Evolutionary conservation across 2,329 filamentous ascomycete genomes (phyloP), one percentile per base, ranked within the genome.

Genomic region (Ophidiomyces ophidiicola): DNA sequence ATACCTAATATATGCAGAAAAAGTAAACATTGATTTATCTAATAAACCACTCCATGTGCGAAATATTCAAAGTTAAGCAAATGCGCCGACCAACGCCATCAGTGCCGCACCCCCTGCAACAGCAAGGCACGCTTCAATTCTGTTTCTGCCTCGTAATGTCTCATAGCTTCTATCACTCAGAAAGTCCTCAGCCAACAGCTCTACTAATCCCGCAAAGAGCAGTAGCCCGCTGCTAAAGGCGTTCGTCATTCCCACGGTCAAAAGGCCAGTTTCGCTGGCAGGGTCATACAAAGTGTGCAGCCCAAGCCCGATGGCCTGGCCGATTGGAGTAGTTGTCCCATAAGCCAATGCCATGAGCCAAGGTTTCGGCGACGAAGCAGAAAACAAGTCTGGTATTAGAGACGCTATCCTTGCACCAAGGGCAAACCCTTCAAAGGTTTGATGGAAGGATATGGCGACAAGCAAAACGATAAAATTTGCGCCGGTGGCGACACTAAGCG

Each of bases 171-270:
- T 65, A 46, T 80, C 75, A 50, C 72, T 78, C 45, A 82, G 53
- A 50, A 92, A 92, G 51, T 93, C 85, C 59, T 92, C 84, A 0
- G 83, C 81, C 32, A 93, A 68, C 14, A 93, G 68, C 61, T 93
- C 83, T 3, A 92, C 85, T 30, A 93, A 63, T 0, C 82, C 83
- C 0, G 85, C 84, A 55, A 88, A 92, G 3, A 92, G 66, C 19
- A 93, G 60, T 36, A 93, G 65, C 0, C 85, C 85, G 36, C 80
- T 79, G 6, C 80, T 86, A 36, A 92, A 80, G 26, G 82, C 83
- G 52, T 93, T 92, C 71, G 88, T 90, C 54, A 87, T 75, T 5
- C 85, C 85, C 4, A 92, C 84, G 63, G 88, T 80, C 18, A 92
- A 63, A 33, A 92, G 61, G 0, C 85, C 84, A 0, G 76, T 74